Conservation (phyloP, 2,329 filamentous ascomycete species). For the Paecilomyces variotii region DNA sequence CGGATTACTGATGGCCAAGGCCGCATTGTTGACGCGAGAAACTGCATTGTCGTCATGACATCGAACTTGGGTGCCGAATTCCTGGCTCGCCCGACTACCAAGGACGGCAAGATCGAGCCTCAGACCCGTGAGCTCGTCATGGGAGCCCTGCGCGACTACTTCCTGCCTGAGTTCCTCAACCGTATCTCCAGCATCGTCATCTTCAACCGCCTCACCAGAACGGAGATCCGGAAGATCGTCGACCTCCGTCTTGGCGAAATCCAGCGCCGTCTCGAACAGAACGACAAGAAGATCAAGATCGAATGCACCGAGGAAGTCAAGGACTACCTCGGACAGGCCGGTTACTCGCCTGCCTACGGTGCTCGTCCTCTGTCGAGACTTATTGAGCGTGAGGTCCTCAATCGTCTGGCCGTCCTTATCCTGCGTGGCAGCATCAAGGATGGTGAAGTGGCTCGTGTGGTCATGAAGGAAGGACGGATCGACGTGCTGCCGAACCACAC, state of each 20-base stretch:
- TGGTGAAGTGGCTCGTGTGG: conserved; percentile 73
- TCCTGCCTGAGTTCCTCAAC: conserved; percentile 97
- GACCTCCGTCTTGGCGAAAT: conserved; percentile 83
- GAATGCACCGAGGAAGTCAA: conserved; percentile 77
- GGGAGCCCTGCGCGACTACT: conserved; percentile 85
- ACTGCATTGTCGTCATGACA: conserved; percentile 99
- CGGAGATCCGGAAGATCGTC: conserved; percentile 91
- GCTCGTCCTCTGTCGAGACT: conserved; percentile 79
- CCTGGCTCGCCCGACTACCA: conserved; percentile 68
- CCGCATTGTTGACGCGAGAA: conserved; percentile 85
- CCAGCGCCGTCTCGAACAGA: conserved; percentile 79
- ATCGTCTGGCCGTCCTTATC: conserved; percentile 84
- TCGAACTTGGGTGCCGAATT: conserved; percentile 94
- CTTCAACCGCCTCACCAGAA: conserved; percentile 89
- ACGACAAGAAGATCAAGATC: conserved; percentile 79
- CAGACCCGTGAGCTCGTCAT: conserved; percentile 84
- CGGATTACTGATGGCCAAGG: conserved; percentile 98
- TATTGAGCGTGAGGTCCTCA: conserved; percentile 96
- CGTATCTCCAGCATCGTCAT: conserved; percentile 94
- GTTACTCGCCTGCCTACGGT: conserved; percentile 93
- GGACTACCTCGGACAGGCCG: conserved; percentile 83
- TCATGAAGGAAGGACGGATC: conserved; percentile 71
- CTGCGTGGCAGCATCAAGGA: conserved; percentile 77
- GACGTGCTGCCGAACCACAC: conserved; percentile 78
- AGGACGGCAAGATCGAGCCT: conserved; percentile 77